Percentiles rank a stretch among this genome's conserved stretches.
These are phyloP conservation scores for Diplodia sapinea DNA, from an alignment of 2,329 filamentous ascomycete species.

Conservation along the genomic window DNA sequence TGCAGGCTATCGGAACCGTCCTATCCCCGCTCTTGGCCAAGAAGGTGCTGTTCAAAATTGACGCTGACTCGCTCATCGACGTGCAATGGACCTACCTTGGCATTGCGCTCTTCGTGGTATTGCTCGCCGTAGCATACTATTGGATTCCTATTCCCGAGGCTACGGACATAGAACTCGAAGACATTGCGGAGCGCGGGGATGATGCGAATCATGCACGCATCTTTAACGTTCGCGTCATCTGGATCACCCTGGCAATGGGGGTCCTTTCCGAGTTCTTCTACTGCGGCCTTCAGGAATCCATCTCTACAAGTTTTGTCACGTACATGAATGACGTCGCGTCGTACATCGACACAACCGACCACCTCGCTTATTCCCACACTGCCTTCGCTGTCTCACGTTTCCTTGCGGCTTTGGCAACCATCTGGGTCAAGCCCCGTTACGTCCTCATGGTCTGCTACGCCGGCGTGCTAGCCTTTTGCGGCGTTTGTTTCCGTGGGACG, in stretches of 20 bases:
- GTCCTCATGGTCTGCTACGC: conserved; percentile 58
- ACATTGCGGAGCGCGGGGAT: conserved; percentile 58
- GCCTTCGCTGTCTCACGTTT: conserved; percentile 66
- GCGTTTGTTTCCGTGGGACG: conserved; percentile 56
- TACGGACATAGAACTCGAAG: conserved; percentile 64
- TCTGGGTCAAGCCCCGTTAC: conserved; percentile 63
- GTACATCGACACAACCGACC: conserved; percentile 46
- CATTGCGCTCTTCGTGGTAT: conserved; percentile 65
- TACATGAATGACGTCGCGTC: conserved; percentile 53
- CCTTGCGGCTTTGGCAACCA: conserved; percentile 58
- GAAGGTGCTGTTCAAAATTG: conserved; percentile 61
- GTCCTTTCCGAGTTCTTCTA: conserved; percentile 65
- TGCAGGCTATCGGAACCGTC: conserved; percentile 66
- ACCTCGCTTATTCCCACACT: conserved; percentile 61
- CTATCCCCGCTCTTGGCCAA: conserved; percentile 65
- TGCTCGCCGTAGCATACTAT: conserved; percentile 64
- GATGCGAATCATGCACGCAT: conserved; percentile 52
- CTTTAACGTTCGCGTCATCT: conserved; percentile 57
- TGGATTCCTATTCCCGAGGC: conserved; percentile 68
- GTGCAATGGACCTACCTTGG: conserved; percentile 71
- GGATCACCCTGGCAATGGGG: conserved; percentile 61
- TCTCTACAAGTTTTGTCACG: conserved; percentile 55
- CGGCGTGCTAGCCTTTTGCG: conserved; percentile 59
- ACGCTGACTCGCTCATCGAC: conserved; percentile 61
- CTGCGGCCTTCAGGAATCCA: conserved; percentile 64